phyloP scores from a whole-genome alignment of 2,329 filamentous ascomycete species.

The Aspergillus latus region DNA sequence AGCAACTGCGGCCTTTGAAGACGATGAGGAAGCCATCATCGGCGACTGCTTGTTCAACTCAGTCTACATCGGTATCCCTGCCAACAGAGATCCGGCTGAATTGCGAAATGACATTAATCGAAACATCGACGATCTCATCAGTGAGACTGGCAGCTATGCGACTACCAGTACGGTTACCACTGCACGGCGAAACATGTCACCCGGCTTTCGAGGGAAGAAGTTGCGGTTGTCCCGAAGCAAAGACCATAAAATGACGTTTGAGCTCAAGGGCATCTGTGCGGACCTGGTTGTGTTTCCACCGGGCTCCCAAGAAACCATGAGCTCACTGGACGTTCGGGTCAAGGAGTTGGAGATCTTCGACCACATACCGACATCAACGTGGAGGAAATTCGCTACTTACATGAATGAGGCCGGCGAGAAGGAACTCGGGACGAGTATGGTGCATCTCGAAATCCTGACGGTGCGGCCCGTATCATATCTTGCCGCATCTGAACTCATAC shows the following conservation, averaged over 20 bases:
- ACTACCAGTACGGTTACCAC: slow-evolving; percentile 63
- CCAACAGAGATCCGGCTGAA: slow-evolving; percentile 80
- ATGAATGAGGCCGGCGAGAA: slow-evolving; percentile 83
- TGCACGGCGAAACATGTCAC: slow-evolving; percentile 35
- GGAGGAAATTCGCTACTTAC: slow-evolving; percentile 97
- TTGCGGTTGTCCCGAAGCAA: slow-evolving; percentile 81
- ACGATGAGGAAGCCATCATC: slow-evolving; percentile 81
- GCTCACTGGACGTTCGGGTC: slow-evolving; percentile 80
- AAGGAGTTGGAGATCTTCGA: slow-evolving; percentile 88
- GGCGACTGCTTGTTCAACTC: slow-evolving; percentile 98
- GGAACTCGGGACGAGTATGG: slow-evolving; percentile 83
- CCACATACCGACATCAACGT: slow-evolving; percentile 90
- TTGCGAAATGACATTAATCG: slow-evolving; percentile 82
- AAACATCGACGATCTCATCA: slow-evolving; percentile 78
- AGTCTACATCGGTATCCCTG: slow-evolving; percentile 91
- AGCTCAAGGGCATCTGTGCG: slow-evolving; percentile 78
- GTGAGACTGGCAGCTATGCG: slow-evolving; percentile 86
- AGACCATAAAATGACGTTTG: slow-evolving; percentile 92
- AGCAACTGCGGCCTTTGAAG: slow-evolving; percentile 53
- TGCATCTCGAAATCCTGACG: slow-evolving; percentile 82
- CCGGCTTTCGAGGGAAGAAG: slow-evolving; percentile 51
- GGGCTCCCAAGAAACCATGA: slow-evolving; percentile 75
- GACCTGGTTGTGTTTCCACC: slow-evolving; percentile 81
- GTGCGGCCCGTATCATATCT: slow-evolving; percentile 82
- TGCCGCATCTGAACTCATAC: slow-evolving; percentile 83